Percentiles rank a stretch among this genome's conserved stretches.
Evolutionary conservation across 176 grass and related monocot genomes (phyloP).

Genomic region (Cenchrus fungigraminus): DNA sequence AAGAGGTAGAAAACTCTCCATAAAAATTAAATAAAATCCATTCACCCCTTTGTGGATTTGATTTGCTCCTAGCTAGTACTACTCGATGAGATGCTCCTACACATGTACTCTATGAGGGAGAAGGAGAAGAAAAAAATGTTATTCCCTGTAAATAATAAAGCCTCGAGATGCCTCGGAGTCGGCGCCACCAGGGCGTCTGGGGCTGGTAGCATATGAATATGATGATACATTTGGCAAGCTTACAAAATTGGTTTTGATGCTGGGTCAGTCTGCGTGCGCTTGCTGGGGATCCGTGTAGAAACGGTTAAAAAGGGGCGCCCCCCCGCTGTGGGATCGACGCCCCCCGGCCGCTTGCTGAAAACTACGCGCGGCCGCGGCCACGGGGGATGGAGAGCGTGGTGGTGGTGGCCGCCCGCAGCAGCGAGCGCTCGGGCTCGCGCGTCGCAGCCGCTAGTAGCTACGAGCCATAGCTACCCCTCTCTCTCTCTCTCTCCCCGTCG

Average conservation of each 20-base stretch:
- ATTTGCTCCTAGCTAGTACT: no score
- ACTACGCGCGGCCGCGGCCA: no score
- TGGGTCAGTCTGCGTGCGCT: background rate
- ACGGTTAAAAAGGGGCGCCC: constrained; percentile 35
- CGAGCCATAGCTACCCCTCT: no score
- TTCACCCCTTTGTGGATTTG: no score
- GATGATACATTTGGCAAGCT: constrained; percentile 55
- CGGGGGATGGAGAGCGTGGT: constrained; percentile 10
- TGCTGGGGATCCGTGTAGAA: constrained; percentile 54
- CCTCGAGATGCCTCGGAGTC: constrained; percentile 39
- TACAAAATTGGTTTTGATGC: constrained; percentile 38
- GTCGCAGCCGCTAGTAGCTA: background rate
- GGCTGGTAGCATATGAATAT: background rate
- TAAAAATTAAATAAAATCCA: no score
- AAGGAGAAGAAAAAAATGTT: background rate
- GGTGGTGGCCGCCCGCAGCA: constrained; percentile 26
- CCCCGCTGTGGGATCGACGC: constrained; percentile 65
- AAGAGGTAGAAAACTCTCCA: no score
- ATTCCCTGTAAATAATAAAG: background rate
- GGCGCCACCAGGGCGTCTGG: constrained; percentile 5
- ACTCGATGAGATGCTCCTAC: no score
- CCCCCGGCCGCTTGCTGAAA: background rate
- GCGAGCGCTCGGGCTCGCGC: background rate
- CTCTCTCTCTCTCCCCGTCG: no score
- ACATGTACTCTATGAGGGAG: no score